Evolutionary conservation across 495 filamentous ascomycete genomes (phyloP), one percentile per base, ranked within the genome.

Genomic region (Penicillium parvum): DNA sequence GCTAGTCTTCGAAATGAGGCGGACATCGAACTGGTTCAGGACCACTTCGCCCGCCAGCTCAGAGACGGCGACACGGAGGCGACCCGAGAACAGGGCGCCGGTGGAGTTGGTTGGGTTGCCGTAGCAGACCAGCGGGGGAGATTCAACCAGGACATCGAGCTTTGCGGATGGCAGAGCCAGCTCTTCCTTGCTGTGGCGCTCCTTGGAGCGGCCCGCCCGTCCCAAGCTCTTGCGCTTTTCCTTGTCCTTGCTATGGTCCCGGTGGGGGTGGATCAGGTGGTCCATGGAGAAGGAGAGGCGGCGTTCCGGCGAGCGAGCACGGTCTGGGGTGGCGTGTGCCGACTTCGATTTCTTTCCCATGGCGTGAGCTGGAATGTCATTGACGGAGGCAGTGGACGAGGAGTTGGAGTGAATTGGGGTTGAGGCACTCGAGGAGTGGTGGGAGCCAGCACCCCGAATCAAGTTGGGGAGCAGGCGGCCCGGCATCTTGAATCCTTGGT

Each of bases 51-150:
- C 58, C 1, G 41, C 50, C 2, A 79, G 66, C 27, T 88, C 81
- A 29, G 75, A 69, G 56, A 95, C 72, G 19, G 74, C 63, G n/a
- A 96, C 60, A 43, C 82, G 77, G 46, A 97, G 67, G 43, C 88
- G 87, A 27, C 89, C 90, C 2, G 88, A 95, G 28, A 97, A 78
- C 26, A 99, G 67, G 5, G 92, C 89, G 38, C 92, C 92, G 5
- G 83, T 86, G 17, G 89, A 96, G 49, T 75, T 76, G 34, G 81
- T 72, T 1, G 88, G 73, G 6, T 74, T 68, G 14, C 87, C 89
- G 54, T 90, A 89, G 68, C 94, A 83, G 11, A 96, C 78, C 7
- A 91, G 69, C 1, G 92, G 92, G 0, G 92, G 88, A 2, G 88
- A 95, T 68, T 99, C 92, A 42, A 96, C 85, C 25, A 80, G 71